Conservation (phyloP, 495 filamentous ascomycete genomes). For the Penicillium fimorum region DNA sequence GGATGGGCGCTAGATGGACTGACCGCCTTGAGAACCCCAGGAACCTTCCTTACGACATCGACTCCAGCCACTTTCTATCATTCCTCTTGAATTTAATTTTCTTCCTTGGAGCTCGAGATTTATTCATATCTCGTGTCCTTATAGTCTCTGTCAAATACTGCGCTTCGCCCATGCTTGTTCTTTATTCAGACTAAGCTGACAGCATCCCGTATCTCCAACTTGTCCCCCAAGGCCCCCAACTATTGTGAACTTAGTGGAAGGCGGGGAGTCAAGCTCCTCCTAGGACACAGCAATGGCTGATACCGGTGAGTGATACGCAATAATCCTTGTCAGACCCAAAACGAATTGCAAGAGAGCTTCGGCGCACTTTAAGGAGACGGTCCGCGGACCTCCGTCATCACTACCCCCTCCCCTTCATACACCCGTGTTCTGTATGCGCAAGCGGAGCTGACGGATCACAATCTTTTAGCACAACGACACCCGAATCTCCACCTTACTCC, state of each 20-base stretch:
- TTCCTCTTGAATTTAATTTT: constrained; percentile 13
- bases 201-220: constrained; percentile 19
- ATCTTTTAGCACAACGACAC: constrained; percentile 38
- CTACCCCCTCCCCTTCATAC: constrained; percentile 18
- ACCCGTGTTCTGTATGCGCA: constrained; percentile 14
- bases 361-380: constrained; percentile 33
- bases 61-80: constrained; percentile 25
- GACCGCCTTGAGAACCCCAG: constrained; percentile 26
- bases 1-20: constrained; percentile 27
- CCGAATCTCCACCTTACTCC: constrained; percentile 82
- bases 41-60: constrained; percentile 26
- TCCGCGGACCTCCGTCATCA: constrained; percentile 22
- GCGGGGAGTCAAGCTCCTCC: constrained; percentile 39
- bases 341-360: constrained; percentile 10
- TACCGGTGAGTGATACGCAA: constrained; percentile 28
- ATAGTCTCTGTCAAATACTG: constrained; percentile 14
- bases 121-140: constrained; percentile 4
- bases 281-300: constrained; percentile 42
- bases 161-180: constrained; percentile 38
- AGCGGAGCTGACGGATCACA: constrained; percentile 30
- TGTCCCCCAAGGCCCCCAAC: constrained; percentile 20
- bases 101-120: constrained; percentile 12
- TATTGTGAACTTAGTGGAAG: constrained; percentile 22
- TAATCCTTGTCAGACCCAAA: background rate
- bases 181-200: constrained; percentile 28